Conservation (phyloP, 2,329 filamentous ascomycete species). For the Trichoderma sp. region DNA sequence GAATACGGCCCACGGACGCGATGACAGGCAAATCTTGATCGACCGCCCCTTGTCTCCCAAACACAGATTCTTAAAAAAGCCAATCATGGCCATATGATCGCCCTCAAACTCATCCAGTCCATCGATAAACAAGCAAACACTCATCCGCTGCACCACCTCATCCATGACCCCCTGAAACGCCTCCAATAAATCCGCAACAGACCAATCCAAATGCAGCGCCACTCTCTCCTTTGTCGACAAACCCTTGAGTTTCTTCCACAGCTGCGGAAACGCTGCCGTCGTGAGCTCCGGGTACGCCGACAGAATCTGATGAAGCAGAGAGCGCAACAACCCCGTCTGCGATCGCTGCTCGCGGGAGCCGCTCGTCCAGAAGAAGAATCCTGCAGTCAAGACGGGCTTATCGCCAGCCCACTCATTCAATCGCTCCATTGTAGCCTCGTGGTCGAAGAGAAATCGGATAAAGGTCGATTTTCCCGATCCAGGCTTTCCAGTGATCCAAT, state of each 20-base stretch:
- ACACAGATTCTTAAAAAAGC: constrained; percentile 29
- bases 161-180: constrained; percentile 28
- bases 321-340: constrained; percentile 36
- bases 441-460: constrained; percentile 38
- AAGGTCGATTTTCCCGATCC: constrained; percentile 47
- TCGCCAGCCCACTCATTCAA: constrained; percentile 29
- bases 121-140: constrained; percentile 32
- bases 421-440: constrained; percentile 20
- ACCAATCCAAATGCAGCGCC: constrained; percentile 31
- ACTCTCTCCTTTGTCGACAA: constrained; percentile 35
- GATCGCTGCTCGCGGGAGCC: constrained; percentile 39
- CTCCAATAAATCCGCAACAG: constrained; percentile 28
- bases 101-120: constrained; percentile 36
- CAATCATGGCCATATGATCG: constrained; percentile 28
- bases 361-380: constrained; percentile 47
- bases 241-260: constrained; percentile 29
- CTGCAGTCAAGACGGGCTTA: constrained; percentile 32
- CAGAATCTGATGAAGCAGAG: constrained; percentile 37
- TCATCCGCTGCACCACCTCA: constrained; percentile 22
- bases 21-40: constrained; percentile 35
- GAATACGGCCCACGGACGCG: constrained; percentile 32
- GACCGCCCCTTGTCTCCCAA: constrained; percentile 13
- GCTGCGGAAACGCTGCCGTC: constrained; percentile 26
- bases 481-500: constrained; percentile 42
- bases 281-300: constrained; percentile 27